Evolutionary conservation across 2,329 filamentous ascomycete genomes (phyloP), one percentile per base, ranked within the genome.

Genomic region (Diaporthe velutina): DNA sequence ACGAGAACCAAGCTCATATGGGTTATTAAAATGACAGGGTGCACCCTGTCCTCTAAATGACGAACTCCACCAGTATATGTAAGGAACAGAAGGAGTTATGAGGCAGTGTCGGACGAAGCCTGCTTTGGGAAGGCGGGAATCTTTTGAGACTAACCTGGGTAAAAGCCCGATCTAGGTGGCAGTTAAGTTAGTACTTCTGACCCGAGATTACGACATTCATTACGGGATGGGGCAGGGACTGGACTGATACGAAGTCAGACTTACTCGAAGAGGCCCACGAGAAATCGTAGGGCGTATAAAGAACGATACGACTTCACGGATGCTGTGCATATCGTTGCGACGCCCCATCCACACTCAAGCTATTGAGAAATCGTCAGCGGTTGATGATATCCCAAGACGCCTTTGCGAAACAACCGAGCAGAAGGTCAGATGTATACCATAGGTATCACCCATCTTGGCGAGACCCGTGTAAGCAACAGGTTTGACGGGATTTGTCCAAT

Each of bases 261-360:
- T 8, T 66, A 79, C 78, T 82, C 80, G 28, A 81, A 81, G 12
- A 82, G 71, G 0, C 80, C 80, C 4, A 82, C 80, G 9, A 81
- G 72, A 28, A 81, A 74, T 9, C 73, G 79, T 2, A 35, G 71
- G 4, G 60, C 54, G 19, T 73, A 76, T 22, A 73, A 66, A 48
- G 77, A 73, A 9, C 77, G 73, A 58, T 80, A 80, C 0, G 78
- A 79, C 48, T 81, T 79, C 30, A 78, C 76, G 10, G 73, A 52
- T 3, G 79, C 71, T 1, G 77, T 78, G 60, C 74, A 73, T 7
- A 80, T 76, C 3, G 78, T 79, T 17, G 76, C 75, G 17, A 80
- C 52, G 9, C 78, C 80, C 80, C 81, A 83, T n/a, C 80, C 80
- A 40, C 83, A 73, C 74, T 82, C 81, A 33, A 79, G 78, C 28